Evolutionary conservation across 768 basidiomycete genomes (phyloP).

Genomic region (Suillus sp.): DNA sequence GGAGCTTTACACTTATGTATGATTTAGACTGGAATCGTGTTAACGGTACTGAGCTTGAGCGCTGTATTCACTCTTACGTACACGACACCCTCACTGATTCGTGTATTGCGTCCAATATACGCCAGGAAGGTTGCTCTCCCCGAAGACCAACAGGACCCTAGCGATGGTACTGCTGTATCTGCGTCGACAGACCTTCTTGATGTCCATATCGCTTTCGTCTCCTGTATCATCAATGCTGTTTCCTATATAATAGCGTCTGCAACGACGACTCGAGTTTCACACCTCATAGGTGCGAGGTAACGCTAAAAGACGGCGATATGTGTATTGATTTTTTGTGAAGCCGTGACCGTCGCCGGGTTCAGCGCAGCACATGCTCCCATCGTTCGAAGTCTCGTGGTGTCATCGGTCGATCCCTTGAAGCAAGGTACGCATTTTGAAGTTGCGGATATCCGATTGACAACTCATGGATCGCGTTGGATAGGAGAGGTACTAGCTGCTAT

Average conservation of each 20-base stretch:
- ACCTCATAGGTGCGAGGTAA: constrained; percentile 21
- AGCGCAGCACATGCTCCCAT: constrained; percentile 21
- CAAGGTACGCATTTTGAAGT: constrained; percentile 24
- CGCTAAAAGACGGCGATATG: too few relatives aligned
- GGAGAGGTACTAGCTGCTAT: constrained; percentile 33
- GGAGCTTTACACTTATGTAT: neutral
- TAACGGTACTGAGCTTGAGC: constrained; percentile 23
- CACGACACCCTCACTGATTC: constrained; percentile 27
- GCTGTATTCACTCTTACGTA: constrained; percentile 22
- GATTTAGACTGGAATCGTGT: constrained; percentile 30
- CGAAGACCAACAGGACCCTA: neutral
- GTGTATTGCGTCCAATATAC: constrained; percentile 31
- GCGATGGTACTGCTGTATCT: neutral
- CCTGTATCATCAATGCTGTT: constrained; percentile 22
- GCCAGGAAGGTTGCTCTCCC: neutral
- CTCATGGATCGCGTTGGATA: constrained; percentile 8
- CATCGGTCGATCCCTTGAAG: constrained; percentile 30
- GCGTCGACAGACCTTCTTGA: constrained; percentile 32
- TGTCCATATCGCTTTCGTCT: constrained; percentile 28
- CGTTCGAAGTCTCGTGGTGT: constrained; percentile 27
- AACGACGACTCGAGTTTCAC: constrained; percentile 11
- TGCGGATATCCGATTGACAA: too few relatives aligned
- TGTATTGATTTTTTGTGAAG: constrained; percentile 16
- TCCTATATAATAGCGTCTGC: constrained; percentile 18
- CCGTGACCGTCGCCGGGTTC: constrained; percentile 23